These are phyloP conservation scores for Mariannaea sp. DNA, from an alignment of 2,329 filamentous ascomycete species.

Conservation along the genomic window DNA sequence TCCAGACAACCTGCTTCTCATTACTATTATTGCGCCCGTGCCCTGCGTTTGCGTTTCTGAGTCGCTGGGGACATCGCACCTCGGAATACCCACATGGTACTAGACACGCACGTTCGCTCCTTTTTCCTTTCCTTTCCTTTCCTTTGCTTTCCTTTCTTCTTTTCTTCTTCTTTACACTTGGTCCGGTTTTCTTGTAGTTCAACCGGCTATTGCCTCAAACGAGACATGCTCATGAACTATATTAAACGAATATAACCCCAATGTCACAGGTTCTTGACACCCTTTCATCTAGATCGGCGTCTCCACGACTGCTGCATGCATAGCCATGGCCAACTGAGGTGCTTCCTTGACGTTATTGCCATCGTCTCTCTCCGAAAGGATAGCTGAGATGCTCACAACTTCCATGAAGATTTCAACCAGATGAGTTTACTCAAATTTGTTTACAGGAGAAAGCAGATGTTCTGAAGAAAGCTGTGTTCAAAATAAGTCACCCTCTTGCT, in stretches of 20 bases:
- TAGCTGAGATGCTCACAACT: no score
- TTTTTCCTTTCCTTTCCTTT: slow-evolving; percentile 1
- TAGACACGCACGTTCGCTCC: not conserved
- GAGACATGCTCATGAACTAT: not conserved
- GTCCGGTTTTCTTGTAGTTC: not conserved
- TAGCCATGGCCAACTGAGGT: no score
- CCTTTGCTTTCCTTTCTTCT: not conserved
- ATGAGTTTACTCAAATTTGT: no score
- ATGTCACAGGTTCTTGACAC: not conserved
- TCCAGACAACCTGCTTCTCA: not conserved
- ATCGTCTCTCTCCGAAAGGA: no score
- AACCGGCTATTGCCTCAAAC: not conserved
- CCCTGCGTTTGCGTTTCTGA: not conserved
- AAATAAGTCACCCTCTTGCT: no score
- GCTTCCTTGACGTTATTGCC: no score
- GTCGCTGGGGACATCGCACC: no score
- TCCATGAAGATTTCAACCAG: no score
- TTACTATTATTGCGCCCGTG: no score
- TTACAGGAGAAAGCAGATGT: no score
- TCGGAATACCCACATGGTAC: no score
- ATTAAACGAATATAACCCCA: not conserved
- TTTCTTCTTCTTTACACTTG: not conserved
- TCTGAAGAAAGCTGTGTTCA: no score
- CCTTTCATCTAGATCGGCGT: slow-evolving; percentile 2
- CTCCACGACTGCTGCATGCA: not conserved